Conservation (phyloP, 176 grass and related monocot species). For the Carex kokanica region DNA sequence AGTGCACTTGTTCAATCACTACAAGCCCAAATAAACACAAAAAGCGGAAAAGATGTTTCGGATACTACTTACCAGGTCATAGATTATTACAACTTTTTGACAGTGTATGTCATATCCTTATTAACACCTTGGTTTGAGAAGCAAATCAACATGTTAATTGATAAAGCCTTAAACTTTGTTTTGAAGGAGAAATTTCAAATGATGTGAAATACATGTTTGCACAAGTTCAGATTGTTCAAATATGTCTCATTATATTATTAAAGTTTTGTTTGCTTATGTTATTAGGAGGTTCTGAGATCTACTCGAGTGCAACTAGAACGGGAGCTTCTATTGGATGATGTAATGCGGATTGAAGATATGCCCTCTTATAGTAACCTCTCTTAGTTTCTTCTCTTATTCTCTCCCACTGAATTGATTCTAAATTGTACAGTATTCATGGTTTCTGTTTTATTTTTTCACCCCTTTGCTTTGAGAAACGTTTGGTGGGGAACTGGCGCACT, state of each 20-base stretch:
- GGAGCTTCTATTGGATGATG: slow-evolving; percentile 83
- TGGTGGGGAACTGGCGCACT: background rate
- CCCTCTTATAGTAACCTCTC: slow-evolving; percentile 84
- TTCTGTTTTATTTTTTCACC: slow-evolving; percentile 19
- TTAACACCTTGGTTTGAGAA: background rate
- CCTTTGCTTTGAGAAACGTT: slow-evolving; percentile 9
- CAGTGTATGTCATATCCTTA: background rate
- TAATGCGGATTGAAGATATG: slow-evolving; percentile 97
- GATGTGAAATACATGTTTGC: background rate
- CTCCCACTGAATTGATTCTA: slow-evolving; percentile 16
- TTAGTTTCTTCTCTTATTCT: slow-evolving; percentile 32
- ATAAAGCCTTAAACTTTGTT: background rate
- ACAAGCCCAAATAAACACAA: background rate
- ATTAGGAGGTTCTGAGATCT: slow-evolving; percentile 71
- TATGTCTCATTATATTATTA: background rate
- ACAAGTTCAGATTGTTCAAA: background rate
- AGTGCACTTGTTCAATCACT: background rate
- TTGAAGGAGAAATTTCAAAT: background rate
- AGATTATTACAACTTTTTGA: background rate
- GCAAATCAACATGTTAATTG: background rate
- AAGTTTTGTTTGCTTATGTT: background rate
- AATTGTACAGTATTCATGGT: slow-evolving; percentile 39
- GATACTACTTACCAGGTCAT: background rate
- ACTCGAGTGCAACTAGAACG: slow-evolving; percentile 74
- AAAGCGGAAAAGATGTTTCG: background rate